phyloP scores from a whole-genome alignment of 177 flowering plant species.

The Telopea speciosissima region DNA sequence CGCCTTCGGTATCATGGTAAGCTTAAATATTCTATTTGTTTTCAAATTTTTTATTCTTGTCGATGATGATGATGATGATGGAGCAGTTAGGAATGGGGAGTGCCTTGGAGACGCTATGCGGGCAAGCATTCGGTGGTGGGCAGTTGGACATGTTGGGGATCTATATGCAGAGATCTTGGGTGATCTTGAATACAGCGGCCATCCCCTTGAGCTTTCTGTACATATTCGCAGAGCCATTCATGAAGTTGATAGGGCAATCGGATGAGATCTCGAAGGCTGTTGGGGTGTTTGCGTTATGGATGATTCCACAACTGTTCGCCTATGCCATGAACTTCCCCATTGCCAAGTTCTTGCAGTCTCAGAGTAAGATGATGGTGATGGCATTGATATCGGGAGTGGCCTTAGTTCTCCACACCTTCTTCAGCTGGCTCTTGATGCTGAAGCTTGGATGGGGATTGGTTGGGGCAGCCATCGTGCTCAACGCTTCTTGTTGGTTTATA shows the following conservation, averaged over 20 bases:
- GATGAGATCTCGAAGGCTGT: conserved; percentile 33
- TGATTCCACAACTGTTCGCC: conserved; percentile 82
- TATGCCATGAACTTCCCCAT: conserved; percentile 69
- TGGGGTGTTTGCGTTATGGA: conserved; percentile 34
- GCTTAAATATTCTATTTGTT: no score
- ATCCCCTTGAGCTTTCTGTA: conserved; percentile 32
- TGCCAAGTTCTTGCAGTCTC: conserved; percentile 80
- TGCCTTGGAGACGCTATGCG: no score
- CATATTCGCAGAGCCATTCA: conserved; percentile 34
- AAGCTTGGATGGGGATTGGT: conserved; percentile 55
- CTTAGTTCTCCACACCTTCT: no score
- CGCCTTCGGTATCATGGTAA: neutral
- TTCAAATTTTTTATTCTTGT: no score
- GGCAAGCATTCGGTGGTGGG: no score
- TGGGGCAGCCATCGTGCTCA: conserved; percentile 41
- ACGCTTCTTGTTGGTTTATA: no score
- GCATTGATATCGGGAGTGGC: no score
- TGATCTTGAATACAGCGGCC: conserved; percentile 32
- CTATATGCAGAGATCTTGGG: conserved; percentile 26
- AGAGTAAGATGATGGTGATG: conserved; percentile 31
- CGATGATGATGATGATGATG: no score
- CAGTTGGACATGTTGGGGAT: no score
- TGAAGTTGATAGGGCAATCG: conserved; percentile 40
- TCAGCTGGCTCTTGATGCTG: conserved; percentile 50
- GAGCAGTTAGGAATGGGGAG: no score